Percentiles rank a stretch among this genome's conserved stretches.
Evolutionary conservation across 2,329 filamentous ascomycete genomes (phyloP).

Genomic region (Tolypocladium amazonense): DNA sequence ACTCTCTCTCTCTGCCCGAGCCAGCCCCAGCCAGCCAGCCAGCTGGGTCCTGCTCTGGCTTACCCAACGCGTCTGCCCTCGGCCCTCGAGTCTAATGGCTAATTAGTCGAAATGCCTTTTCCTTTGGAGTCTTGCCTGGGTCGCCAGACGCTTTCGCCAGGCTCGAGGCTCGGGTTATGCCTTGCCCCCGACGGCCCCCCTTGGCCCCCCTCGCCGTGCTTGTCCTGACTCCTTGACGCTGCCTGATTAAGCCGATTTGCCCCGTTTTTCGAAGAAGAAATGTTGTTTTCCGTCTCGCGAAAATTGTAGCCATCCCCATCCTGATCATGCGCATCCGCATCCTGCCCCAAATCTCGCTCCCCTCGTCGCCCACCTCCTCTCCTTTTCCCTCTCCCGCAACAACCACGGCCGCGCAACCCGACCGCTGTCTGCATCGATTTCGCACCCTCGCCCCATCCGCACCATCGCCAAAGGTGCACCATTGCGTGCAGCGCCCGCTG

Average conservation of each 20-base stretch:
- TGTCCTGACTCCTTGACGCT: background rate
- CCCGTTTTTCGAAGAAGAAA: conserved; percentile 8
- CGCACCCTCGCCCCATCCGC: conserved; percentile 19
- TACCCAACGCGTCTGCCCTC: too few species aligned
- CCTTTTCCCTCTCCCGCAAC: conserved; percentile 22
- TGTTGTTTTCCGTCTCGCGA: background rate
- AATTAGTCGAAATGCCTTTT: background rate
- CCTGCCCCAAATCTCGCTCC: conserved; percentile 11
- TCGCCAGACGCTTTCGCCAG: background rate
- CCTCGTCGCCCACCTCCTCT: conserved; percentile 10
- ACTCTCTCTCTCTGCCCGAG: too few species aligned
- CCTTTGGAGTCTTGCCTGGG: too few species aligned
- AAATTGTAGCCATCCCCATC: conserved; percentile 15
- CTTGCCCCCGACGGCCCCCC: background rate
- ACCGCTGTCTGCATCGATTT: conserved; percentile 27
- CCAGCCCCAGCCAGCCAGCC: background rate
- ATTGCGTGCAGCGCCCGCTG: conserved; percentile 20
- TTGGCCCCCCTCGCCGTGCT: background rate
- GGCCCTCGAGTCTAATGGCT: background rate
- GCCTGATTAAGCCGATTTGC: conserved; percentile 7
- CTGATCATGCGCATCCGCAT: conserved; percentile 6
- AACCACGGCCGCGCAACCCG: conserved; percentile 19
- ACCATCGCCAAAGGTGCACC: conserved; percentile 24
- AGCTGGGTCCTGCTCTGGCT: background rate
- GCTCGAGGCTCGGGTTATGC: background rate